Conservation (phyloP, 495 filamentous ascomycete species). For the Filosporella fistucella region DNA sequence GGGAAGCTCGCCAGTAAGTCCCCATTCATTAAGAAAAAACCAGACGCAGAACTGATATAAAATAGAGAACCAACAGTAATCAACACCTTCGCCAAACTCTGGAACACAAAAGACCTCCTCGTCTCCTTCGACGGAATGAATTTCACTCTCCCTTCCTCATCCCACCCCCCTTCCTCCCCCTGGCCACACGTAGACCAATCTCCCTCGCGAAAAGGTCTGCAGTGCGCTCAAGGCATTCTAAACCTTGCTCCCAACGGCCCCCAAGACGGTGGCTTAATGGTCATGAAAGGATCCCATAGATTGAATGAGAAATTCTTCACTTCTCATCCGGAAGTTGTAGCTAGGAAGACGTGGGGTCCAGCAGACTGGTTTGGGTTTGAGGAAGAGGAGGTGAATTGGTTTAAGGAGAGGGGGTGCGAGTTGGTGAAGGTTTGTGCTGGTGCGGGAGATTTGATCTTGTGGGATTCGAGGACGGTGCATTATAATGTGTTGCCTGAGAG, state of each 20-base stretch:
- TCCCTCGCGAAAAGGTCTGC: constrained; percentile 26
- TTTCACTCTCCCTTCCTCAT: background rate
- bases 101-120: background rate
- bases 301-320: constrained; percentile 33
- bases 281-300: constrained; percentile 28
- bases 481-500: constrained; percentile 20
- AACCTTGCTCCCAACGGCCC: constrained; percentile 34
- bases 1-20: background rate
- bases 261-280: constrained; percentile 32
- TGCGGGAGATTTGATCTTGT: constrained; percentile 29
- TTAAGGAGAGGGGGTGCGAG: constrained; percentile 25
- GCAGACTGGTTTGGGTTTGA: constrained; percentile 31
- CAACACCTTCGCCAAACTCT: background rate
- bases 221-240: constrained; percentile 38
- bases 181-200: constrained; percentile 30
- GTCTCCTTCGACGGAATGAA: constrained; percentile 9
- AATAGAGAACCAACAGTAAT: background rate
- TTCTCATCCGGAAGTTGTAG: constrained; percentile 23
- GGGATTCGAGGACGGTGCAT: constrained; percentile 31
- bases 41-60: too few relatives aligned
- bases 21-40: too few relatives aligned
- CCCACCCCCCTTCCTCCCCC: background rate
- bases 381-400: constrained; percentile 31
- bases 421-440: constrained; percentile 27
- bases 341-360: constrained; percentile 22